Conservation (phyloP, 805 yeast species). For the Saccharomycopsis fermentans region DNA sequence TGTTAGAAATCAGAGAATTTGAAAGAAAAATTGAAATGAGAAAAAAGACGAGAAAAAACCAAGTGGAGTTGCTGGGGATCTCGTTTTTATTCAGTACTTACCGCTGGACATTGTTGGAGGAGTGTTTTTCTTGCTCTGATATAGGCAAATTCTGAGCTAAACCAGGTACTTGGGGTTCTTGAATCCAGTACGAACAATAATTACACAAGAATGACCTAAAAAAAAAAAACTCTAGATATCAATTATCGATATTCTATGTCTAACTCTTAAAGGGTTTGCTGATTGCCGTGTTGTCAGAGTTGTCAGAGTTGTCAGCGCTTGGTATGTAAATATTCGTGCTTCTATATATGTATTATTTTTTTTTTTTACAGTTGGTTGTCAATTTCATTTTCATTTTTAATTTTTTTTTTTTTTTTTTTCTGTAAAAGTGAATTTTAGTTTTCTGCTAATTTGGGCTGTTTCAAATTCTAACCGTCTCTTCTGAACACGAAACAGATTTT, state of each 20-base stretch:
- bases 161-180: too few species aligned
- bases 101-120: too few species aligned
- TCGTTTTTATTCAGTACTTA: too few species aligned
- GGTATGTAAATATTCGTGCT: neutral
- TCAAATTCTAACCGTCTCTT: neutral
- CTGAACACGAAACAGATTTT: constrained; percentile 2
- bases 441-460: neutral
- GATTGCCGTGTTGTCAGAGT: neutral
- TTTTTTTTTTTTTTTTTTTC: neutral
- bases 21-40: neutral
- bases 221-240: too few species aligned
- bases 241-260: too few species aligned
- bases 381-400: neutral
- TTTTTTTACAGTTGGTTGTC: neutral
- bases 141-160: too few species aligned
- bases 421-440: neutral
- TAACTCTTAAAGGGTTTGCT: too few species aligned
- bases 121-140: too few species aligned
- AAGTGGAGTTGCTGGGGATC: too few species aligned
- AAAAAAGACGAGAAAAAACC: neutral
- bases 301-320: neutral
- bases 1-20: neutral
- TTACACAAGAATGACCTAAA: too few species aligned
- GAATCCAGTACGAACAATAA: too few species aligned
- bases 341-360: constrained; percentile 14